Conservation (phyloP, 2,329 filamentous ascomycete species). For the Fusarium miscanthi region DNA sequence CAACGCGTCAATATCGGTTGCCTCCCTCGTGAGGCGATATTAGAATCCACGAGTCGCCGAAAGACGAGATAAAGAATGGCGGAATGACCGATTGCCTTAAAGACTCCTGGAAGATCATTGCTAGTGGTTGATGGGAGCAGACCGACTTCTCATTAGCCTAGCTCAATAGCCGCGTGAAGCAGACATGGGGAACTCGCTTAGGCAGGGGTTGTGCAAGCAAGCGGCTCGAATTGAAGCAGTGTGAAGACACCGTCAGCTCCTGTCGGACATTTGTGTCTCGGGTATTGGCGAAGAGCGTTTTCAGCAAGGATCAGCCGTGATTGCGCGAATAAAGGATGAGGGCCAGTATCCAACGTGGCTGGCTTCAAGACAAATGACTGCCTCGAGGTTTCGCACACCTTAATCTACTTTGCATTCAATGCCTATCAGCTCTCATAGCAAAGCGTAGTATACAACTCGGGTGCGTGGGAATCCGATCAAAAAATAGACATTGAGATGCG, state of each 20-base stretch:
- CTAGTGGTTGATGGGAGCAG: not conserved
- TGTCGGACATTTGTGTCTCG: conserved; percentile 35
- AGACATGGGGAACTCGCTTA: conserved; percentile 17
- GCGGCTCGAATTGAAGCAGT: conserved; percentile 23
- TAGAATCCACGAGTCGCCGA: not conserved
- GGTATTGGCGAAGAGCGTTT: conserved; percentile 29
- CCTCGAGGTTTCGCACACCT: not conserved
- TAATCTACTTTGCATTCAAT: not conserved
- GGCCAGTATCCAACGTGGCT: conserved; percentile 1
- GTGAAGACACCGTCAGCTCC: conserved; percentile 19
- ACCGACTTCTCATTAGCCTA: conserved; percentile 21
- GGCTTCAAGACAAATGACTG: not conserved
- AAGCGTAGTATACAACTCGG: not conserved
- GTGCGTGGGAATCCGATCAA: not conserved
- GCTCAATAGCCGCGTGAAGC: conserved; percentile 20
- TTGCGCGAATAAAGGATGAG: conserved; percentile 24
- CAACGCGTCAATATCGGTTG: conserved; percentile 27
- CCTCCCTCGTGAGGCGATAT: conserved; percentile 22
- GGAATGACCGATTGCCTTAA: not conserved
- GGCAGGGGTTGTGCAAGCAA: conserved; percentile 27
- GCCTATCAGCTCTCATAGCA: not conserved
- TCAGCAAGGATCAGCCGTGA: conserved; percentile 18
- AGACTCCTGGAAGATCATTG: not conserved
- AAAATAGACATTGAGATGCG: not conserved
- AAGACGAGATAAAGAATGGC: not conserved